Percentiles rank a stretch among this genome's conserved stretches.
phyloP scores from a whole-genome alignment of 2,329 filamentous ascomycete genomes.

The Sclerotinia borealis region DNA sequence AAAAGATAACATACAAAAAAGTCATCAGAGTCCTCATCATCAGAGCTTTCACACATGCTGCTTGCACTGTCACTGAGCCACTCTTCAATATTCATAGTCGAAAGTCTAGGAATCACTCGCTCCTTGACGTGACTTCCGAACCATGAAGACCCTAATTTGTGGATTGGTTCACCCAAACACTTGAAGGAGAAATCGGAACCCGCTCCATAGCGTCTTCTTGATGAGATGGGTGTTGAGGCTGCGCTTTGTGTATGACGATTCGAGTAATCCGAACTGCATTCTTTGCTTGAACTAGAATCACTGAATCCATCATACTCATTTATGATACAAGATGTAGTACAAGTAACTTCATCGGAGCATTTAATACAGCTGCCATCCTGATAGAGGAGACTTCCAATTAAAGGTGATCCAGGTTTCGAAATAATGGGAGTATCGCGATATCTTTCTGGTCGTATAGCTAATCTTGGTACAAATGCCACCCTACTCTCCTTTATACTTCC shows the following conservation, averaged over 20 bases:
- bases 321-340: constrained; percentile 14
- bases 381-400: constrained; percentile 17
- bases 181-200: constrained; percentile 27
- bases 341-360: constrained; percentile 13
- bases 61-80: constrained; percentile 23
- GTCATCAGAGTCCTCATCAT: constrained; percentile 17
- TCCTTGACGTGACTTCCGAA: constrained; percentile 13
- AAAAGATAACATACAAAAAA: constrained; percentile 19
- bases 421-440: constrained; percentile 27
- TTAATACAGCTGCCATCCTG: constrained; percentile 12
- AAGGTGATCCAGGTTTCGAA: constrained; percentile 20
- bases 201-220: constrained; percentile 3
- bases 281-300: constrained; percentile 3
- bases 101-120: neutral
- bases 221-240: neutral
- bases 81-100: constrained; percentile 18
- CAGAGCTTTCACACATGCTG: constrained; percentile 15
- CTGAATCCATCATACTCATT: constrained; percentile 14
- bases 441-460: constrained; percentile 11
- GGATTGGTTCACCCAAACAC: constrained; percentile 15
- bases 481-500: neutral
- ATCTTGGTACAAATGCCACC: neutral
- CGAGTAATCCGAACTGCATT: neutral
- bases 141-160: constrained; percentile 17
- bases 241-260: neutral